These are phyloP conservation scores for Rhexocercosporidium sp. DNA, from an alignment of 2,329 filamentous ascomycete species.

Conservation along the genomic window DNA sequence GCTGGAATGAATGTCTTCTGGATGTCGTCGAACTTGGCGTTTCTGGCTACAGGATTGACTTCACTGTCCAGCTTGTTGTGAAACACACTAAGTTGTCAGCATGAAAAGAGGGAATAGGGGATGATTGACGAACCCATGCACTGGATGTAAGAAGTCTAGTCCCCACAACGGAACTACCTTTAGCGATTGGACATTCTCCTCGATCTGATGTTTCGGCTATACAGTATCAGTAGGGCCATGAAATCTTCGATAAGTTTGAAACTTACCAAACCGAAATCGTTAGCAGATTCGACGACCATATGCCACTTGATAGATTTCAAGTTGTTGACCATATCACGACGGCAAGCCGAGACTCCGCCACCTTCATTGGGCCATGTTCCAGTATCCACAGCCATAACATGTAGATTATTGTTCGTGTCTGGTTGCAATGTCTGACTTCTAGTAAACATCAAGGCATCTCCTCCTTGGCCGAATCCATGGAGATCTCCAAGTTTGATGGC, in stretches of 20 bases:
- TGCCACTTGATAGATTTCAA: slow-evolving; percentile 54
- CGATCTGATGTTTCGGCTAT: slow-evolving; percentile 18
- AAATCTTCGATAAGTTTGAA: slow-evolving; percentile 17
- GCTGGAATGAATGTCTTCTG: slow-evolving; percentile 59
- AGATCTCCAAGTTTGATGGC: slow-evolving; percentile 46
- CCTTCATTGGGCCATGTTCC: slow-evolving; percentile 41
- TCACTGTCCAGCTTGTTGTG: slow-evolving; percentile 53
- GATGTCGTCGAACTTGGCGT: slow-evolving; percentile 46
- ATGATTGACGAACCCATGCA: slow-evolving; percentile 51
- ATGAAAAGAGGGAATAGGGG: not conserved
- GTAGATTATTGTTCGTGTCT: slow-evolving; percentile 45
- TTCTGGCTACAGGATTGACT: slow-evolving; percentile 44
- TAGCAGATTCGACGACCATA: slow-evolving; percentile 56
- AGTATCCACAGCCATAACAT: slow-evolving; percentile 47
- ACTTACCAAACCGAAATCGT: slow-evolving; percentile 54
- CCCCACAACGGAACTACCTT: slow-evolving; percentile 57
- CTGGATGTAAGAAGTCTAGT: slow-evolving; percentile 54
- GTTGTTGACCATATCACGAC: slow-evolving; percentile 56
- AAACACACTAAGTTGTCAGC: slow-evolving; percentile 10
- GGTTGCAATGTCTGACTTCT: slow-evolving; percentile 48
- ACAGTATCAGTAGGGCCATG: not conserved
- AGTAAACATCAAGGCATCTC: slow-evolving; percentile 45
- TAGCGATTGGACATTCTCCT: slow-evolving; percentile 52
- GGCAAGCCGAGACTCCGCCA: slow-evolving; percentile 56
- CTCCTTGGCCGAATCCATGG: slow-evolving; percentile 46